A percentile compares a stretch with the other conserved stretches of the same genome.
phyloP scores from a whole-genome alignment of 768 basidiomycete species.

The Postia placenta region DNA sequence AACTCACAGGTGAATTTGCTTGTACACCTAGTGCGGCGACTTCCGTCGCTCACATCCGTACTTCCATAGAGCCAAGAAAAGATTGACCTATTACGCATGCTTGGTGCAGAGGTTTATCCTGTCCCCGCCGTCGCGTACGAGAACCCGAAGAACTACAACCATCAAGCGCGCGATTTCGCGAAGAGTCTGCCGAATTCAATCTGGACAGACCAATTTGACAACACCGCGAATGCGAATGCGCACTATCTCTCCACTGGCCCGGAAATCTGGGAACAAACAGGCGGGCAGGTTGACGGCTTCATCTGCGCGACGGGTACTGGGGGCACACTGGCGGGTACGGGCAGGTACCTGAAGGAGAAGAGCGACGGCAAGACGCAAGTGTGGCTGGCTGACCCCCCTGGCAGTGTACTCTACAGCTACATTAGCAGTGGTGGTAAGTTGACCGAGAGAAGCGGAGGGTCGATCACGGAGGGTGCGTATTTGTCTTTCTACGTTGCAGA shows the following conservation, averaged over 20 bases:
- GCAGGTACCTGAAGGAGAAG: conserved; percentile 79
- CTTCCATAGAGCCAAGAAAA: conserved; percentile 84
- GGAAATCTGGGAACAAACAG: conserved; percentile 91
- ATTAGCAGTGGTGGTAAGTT: conserved; percentile 75
- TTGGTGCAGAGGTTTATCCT: conserved; percentile 94
- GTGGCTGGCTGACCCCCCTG: conserved; percentile 97
- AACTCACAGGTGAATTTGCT: conserved; percentile 63
- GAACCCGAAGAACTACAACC: conserved; percentile 95
- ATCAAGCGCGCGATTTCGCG: conserved; percentile 90
- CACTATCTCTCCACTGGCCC: conserved; percentile 93
- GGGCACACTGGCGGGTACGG: conserved; percentile 88
- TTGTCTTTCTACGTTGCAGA: background rate
- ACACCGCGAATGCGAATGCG: conserved; percentile 81
- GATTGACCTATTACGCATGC: conserved; percentile 94
- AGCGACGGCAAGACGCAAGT: conserved; percentile 73
- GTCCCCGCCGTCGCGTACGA: conserved; percentile 97
- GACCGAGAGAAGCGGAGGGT: conserved; percentile 73
- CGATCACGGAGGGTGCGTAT: conserved; percentile 80
- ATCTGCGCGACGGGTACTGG: conserved; percentile 94
- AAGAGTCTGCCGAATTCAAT: conserved; percentile 68
- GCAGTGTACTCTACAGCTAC: conserved; percentile 84
- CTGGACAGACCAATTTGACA: conserved; percentile 99
- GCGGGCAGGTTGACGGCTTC: conserved; percentile 81
- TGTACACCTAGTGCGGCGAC: background rate
- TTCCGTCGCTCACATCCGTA: background rate